Evolutionary conservation across 2,329 filamentous ascomycete species (phyloP), one percentile per base, ranked within the genome.

Genomic region (Dactylellina leptospora): DNA sequence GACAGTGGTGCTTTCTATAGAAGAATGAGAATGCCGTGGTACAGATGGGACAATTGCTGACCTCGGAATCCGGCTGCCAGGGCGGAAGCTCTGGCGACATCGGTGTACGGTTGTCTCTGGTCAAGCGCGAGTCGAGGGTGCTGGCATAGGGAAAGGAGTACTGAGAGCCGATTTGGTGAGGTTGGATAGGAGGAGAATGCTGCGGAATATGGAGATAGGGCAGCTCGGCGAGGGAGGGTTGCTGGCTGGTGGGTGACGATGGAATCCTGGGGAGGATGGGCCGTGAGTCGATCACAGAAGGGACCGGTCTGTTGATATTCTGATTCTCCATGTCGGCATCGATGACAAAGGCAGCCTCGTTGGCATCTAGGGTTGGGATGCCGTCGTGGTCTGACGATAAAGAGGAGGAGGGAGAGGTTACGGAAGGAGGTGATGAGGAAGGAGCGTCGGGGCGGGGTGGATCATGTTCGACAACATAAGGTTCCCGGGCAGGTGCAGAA

Each of bases 1-100:
- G 75, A 68, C 76, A 77, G 55, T 77, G 76, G 55, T 77, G 76
- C 56, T 76, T 74, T 23, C 76, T 74, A 70, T 76, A 77, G 62
- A 76, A 76, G 58, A 77, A 77, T 25, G 75, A 76, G 58, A 77
- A 77, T 13, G 44, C 40, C 23, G 48, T 66, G 27, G 48, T 53
- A 36, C 76, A 77, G 20, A 77, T 76, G 3, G 76, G 76, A 64
- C 76, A 77, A 36, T 53, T 62, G 25, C 47, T 63, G 27, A 69
- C 75, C 42, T 74, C 70, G 11, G 68, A 63, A 59, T 77, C 76
- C 4, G 76, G 76, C 44, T 77, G 76, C 76, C 76, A 77, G 4
- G 62, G 63, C 0, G 76, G 76, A 9, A 76, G 47, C 22, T 71
- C 71, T 16, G 63, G 64, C 2, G 73, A 55, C 20, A 71, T 27